Conservation (phyloP, 2,329 filamentous ascomycete genomes). For the Elsinoe ampelina region DNA sequence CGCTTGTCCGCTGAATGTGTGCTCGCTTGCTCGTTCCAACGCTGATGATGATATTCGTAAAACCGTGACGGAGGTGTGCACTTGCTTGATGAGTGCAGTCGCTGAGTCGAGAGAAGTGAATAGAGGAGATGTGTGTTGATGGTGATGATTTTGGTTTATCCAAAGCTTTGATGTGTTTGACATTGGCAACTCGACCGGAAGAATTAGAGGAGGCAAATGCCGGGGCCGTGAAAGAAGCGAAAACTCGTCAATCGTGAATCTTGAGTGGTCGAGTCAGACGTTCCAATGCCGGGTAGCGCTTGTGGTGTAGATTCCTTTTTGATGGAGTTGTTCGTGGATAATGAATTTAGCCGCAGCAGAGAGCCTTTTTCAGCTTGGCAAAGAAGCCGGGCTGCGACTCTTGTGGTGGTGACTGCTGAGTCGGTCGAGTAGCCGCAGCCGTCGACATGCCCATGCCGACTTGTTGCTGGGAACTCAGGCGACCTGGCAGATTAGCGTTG, state of each 20-base stretch:
- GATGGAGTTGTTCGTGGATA: background rate
- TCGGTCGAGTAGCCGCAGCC: slow-evolving; percentile 12
- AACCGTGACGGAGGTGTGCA: background rate
- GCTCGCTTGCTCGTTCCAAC: background rate
- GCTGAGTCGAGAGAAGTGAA: slow-evolving; percentile 10
- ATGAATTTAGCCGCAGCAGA: slow-evolving; percentile 64
- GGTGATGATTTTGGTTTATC: background rate
- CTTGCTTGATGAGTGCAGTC: background rate
- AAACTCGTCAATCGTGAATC: slow-evolving; percentile 1
- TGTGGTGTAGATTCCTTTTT: background rate
- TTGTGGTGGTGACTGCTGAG: slow-evolving; percentile 34
- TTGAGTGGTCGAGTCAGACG: background rate
- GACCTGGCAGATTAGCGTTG: slow-evolving; percentile 65
- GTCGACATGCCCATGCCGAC: slow-evolving; percentile 15
- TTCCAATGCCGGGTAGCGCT: background rate
- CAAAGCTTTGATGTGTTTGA: background rate
- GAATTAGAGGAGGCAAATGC: background rate
- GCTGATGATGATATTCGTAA: slow-evolving; percentile 5
- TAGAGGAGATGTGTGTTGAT: background rate
- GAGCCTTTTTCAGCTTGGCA: slow-evolving; percentile 84
- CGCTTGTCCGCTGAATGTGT: background rate
- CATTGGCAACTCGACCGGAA: background rate
- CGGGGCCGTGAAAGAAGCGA: slow-evolving; percentile 3
- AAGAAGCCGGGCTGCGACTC: slow-evolving; percentile 72
- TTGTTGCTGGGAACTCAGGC: slow-evolving; percentile 14